Base-by-base conservation (phyloP, 2,329 filamentous ascomycete genomes). In the Fusarium denticulatum region DNA sequence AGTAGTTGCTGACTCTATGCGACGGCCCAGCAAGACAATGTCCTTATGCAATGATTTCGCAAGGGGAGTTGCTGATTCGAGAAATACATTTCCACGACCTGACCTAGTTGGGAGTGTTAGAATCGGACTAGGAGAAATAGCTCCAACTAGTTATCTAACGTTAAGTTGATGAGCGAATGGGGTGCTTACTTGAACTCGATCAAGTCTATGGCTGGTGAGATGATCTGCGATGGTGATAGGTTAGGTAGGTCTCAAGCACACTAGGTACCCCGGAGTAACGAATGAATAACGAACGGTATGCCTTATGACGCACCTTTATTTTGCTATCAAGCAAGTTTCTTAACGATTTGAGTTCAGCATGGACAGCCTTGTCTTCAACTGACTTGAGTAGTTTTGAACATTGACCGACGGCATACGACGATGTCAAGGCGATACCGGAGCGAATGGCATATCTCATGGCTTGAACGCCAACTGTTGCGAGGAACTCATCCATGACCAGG, bases 371-470 rank as follows among this genome's bases (percentile, higher is more conserved):
- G 77, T 95, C 90, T 76, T 94, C 91, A 20, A 96, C 91, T 45
- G 90, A 92, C 85, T 93, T 94, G 66, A 97, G 85, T 18, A 98
- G 85, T 46, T 93, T 90, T 3, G 92, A 90, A 64, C 93, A 95
- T 82, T 97, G 94, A 65, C 90, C 90, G 71, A 97, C 87, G n/a
- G 95, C 94, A 84, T 95, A 97, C 43, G 88, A 90, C 59, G 94
- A 94, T 5, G 95, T 97, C 74, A 97, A 88, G 55, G 93, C 91
- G 74, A 98, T 92, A 56, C 95, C 95, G 24, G 94, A 95, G 56
- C 93, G 88, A 78, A 98, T 95, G 80, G 95, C 95, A 88, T 96
- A 97, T 84, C 94, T 97, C 88, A 97, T 92, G 56, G 94, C 94
- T 84, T 97, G 94, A 55, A 85, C 82, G 70, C 88, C 88, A 66